phyloP scores from a whole-genome alignment of 2,329 filamentous ascomycete genomes.

The Neobulgaria alba region DNA sequence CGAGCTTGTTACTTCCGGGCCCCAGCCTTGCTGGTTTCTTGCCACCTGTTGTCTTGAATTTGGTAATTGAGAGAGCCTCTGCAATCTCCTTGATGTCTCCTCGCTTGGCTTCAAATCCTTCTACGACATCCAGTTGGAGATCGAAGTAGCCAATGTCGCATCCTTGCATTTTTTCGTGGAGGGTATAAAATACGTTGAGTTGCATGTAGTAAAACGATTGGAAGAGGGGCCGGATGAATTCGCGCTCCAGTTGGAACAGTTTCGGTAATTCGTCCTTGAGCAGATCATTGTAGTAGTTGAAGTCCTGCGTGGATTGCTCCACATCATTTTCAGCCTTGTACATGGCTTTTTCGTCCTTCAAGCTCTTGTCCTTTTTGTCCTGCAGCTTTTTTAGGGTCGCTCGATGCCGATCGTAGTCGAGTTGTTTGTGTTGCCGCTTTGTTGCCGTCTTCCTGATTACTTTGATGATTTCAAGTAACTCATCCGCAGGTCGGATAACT shows the following conservation, averaged over 20 bases:
- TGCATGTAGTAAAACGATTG: conserved; percentile 99
- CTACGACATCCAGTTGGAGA: conserved; percentile 80
- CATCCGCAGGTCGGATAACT: conserved; percentile 85
- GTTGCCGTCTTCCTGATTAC: conserved; percentile 78
- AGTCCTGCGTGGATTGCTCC: conserved; percentile 88
- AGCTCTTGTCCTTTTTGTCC: conserved; percentile 91
- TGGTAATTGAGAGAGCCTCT: conserved; percentile 78
- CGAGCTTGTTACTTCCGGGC: conserved; percentile 15
- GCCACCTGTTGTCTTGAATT: conserved; percentile 82
- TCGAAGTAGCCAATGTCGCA: conserved; percentile 98
- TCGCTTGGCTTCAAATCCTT: conserved; percentile 81
- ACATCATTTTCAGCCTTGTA: conserved; percentile 93
- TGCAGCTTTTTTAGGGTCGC: conserved; percentile 83
- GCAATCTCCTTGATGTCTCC: conserved; percentile 77
- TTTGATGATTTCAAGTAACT: conserved; percentile 91
- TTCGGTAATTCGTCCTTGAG: conserved; percentile 93
- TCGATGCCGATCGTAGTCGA: conserved; percentile 88
- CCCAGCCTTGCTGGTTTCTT: conserved; percentile 34
- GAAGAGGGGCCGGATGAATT: conserved; percentile 95
- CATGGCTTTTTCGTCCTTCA: conserved; percentile 95
- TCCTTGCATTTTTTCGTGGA: conserved; percentile 95
- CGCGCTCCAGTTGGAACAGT: conserved; percentile 78
- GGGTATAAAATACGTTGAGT: conserved; percentile 96
- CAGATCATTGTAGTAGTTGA: conserved; percentile 95
- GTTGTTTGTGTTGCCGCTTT: conserved; percentile 95